Base-by-base conservation (phyloP, 192 early-diverging fungal species). In the Dimargaris cristalligena region DNA sequence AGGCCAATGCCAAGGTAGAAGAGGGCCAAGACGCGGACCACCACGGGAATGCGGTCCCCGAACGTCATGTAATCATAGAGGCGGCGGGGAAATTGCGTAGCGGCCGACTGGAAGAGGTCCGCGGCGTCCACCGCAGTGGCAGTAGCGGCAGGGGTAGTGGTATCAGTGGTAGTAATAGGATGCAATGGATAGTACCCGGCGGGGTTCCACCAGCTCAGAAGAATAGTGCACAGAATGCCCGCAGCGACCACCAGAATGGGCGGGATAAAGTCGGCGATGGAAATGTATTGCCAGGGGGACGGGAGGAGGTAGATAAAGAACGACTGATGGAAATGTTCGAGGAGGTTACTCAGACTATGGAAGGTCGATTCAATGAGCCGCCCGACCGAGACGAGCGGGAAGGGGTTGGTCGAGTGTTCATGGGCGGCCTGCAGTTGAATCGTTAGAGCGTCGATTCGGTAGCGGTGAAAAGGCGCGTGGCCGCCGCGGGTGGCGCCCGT, bases 241-340 rank as follows among this genome's bases (percentile, higher is more conserved):
- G 80, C 81, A 6, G 86, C 78, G 45, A 92, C 77, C 41, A 92
- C 69, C 25, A 84, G 82, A 3, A 88, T 74, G 0, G 91, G 89
- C 22, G 88, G 89, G 60, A 94, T 82, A 65, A 94, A 97, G 54
- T 87, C 76, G 47, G 86, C 84, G 47, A 97, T 86, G 1, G 92
- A 91, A 32, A 94, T 83, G 70, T 87, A 92, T 44, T 73, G 71
- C 23, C 73, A 60, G 52, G 83, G 80, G 16, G 79, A 74, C n/a
- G 86, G 85, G 64, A 94, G 76, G n/a, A 91, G 74, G 68, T 97
- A 97, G 64, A 95, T 94, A 75, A 92, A 97, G 71, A 90, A 97
- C 38, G 92, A 88, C 65, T 94, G 92, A 63, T 97, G 94, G 41
- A 97, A 77, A 56, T 88, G 82, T 67, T 97, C 94, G 46, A 97